Evolutionary conservation across 768 basidiomycete genomes (phyloP).

Genomic region (Paxillus involutus): DNA sequence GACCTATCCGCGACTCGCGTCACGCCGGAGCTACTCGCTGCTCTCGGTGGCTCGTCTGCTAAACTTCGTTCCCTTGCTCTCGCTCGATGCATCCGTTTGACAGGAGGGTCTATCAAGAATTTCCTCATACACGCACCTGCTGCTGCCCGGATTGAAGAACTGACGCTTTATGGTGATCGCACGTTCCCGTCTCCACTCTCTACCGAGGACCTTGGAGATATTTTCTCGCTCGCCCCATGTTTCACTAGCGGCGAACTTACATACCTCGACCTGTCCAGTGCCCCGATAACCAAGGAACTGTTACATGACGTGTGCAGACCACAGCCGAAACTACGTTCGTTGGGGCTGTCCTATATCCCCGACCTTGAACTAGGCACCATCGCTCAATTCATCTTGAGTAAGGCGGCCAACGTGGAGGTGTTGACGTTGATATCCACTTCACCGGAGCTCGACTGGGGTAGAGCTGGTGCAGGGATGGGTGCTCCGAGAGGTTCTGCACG

Average conservation of each 20-base stretch:
- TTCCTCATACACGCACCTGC: constrained; percentile 73
- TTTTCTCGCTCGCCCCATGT: constrained; percentile 76
- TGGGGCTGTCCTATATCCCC: constrained; percentile 89
- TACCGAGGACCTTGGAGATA: constrained; percentile 59
- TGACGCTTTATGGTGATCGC: constrained; percentile 87
- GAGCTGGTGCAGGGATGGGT: constrained; percentile 29
- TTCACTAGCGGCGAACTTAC: constrained; percentile 72
- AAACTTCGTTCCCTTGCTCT: constrained; percentile 79
- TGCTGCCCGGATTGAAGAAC: constrained; percentile 61
- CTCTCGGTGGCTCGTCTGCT: constrained; percentile 66
- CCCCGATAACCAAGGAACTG: constrained; percentile 63
- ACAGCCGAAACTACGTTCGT: constrained; percentile 77
- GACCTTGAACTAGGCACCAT: constrained; percentile 64
- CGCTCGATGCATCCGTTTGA: constrained; percentile 82
- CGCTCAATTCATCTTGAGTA: constrained; percentile 63
- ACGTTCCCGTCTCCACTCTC: constrained; percentile 78
- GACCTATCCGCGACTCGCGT: constrained; percentile 90
- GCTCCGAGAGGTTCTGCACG: constrained; percentile 46
- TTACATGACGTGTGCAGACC: constrained; percentile 50
- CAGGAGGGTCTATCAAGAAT: constrained; percentile 70
- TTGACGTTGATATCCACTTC: constrained; percentile 78
- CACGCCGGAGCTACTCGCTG: constrained; percentile 69
- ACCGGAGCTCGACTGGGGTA: constrained; percentile 66
- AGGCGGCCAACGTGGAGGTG: constrained; percentile 79
- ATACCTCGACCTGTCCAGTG: constrained; percentile 89